A percentile compares a stretch with the other conserved stretches of the same genome.
Evolutionary conservation across 2,329 filamentous ascomycete species (phyloP).

Genomic region (Fusarium haematococcum): DNA sequence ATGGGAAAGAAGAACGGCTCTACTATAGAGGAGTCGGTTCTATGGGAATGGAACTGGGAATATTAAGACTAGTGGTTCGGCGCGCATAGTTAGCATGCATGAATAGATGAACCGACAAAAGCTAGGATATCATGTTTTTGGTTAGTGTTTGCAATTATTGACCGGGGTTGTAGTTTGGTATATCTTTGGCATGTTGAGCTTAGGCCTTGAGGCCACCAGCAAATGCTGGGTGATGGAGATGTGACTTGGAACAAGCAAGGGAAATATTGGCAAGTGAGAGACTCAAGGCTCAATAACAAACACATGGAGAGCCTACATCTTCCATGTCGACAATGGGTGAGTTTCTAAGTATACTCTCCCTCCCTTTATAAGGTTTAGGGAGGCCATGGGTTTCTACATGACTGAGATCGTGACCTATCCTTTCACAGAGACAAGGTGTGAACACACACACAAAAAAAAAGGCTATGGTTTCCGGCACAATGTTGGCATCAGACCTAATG

Average conservation of each 20-base stretch:
- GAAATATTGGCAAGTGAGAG: background rate
- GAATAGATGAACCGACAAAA: slow-evolving; percentile 28
- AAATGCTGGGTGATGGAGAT: background rate
- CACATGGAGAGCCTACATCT: background rate
- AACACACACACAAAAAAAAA: background rate
- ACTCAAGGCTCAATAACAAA: background rate
- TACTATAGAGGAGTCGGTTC: slow-evolving; percentile 7
- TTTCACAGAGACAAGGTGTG: background rate
- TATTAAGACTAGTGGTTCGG: slow-evolving; percentile 25
- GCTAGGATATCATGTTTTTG: background rate
- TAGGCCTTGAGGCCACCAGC: background rate
- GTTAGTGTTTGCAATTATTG: background rate
- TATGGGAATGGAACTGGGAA: slow-evolving; percentile 3
- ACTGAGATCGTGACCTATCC: background rate
- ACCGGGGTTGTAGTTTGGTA: background rate
- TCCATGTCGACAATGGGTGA: background rate
- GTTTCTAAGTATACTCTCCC: background rate
- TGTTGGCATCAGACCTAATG: background rate
- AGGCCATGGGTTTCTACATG: background rate
- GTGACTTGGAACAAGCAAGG: background rate
- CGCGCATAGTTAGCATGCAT: slow-evolving; percentile 28
- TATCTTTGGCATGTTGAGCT: background rate
- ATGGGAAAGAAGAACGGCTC: slow-evolving; percentile 6
- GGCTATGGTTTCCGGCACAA: background rate
- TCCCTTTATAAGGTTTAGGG: background rate